These are phyloP conservation scores for Boletus subparvulus DNA, from an alignment of 768 basidiomycete species.

Conservation along the genomic window DNA sequence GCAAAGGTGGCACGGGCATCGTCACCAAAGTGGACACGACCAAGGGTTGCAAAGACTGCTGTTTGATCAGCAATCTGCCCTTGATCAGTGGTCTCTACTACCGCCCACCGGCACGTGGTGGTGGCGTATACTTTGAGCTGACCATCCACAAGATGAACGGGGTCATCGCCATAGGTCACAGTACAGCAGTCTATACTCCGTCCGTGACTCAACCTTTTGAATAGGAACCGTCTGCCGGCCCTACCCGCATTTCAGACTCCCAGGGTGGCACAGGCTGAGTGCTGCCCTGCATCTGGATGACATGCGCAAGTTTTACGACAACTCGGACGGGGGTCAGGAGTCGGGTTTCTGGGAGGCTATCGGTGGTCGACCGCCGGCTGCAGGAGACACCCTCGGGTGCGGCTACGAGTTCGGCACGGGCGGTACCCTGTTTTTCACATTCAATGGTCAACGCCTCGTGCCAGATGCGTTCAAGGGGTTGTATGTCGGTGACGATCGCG, in stretches of 20 bases:
- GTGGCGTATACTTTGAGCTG: conserved; percentile 65
- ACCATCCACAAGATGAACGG: conserved; percentile 56
- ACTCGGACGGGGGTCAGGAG: conserved; percentile 61
- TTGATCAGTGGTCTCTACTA: conserved; percentile 61
- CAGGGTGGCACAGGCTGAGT: conserved; percentile 70
- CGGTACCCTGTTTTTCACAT: conserved; percentile 49
- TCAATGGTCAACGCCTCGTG: conserved; percentile 53
- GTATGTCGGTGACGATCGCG: conserved; percentile 48
- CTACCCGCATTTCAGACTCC: conserved; percentile 63
- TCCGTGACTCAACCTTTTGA: neutral
- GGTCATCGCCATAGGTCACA: conserved; percentile 57
- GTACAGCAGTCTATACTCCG: neutral
- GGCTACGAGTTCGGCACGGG: conserved; percentile 59
- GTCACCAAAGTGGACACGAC: conserved; percentile 45
- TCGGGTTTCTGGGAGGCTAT: conserved; percentile 34
- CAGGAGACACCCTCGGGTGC: conserved; percentile 59
- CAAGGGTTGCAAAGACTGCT: conserved; percentile 45
- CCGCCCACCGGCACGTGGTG: conserved; percentile 40
- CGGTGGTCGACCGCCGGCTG: conserved; percentile 32
- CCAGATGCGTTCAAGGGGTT: conserved; percentile 49
- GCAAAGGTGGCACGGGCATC: conserved; percentile 23
- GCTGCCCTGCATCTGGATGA: conserved; percentile 70
- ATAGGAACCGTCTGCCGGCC: conserved; percentile 64
- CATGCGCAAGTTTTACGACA: conserved; percentile 71
- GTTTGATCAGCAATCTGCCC: conserved; percentile 59